A percentile compares a stretch with the other conserved stretches of the same genome.
Conservation (phyloP, 768 basidiomycete species). For the Boletus subcaerulescens region DNA sequence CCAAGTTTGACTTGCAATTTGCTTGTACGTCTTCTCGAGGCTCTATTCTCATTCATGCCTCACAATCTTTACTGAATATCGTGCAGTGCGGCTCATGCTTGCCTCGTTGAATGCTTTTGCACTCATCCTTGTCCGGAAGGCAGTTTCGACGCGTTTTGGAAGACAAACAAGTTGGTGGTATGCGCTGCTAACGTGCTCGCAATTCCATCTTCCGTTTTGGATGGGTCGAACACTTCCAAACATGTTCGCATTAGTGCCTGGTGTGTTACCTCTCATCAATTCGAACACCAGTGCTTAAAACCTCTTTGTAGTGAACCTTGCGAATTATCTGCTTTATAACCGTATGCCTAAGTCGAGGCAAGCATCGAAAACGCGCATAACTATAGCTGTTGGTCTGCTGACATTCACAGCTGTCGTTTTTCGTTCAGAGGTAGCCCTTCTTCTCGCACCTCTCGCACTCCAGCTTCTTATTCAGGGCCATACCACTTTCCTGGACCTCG, state of each 20-base stretch:
- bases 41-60: not conserved
- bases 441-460: conserved; percentile 60
- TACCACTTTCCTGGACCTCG: conserved; percentile 40
- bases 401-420: conserved; percentile 68
- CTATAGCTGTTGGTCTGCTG: conserved; percentile 54
- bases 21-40: conserved; percentile 45
- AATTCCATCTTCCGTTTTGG: conserved; percentile 94
- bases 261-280: conserved; percentile 39
- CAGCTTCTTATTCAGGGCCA: conserved; percentile 47
- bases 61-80: not conserved
- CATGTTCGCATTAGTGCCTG: conserved; percentile 82
- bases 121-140: conserved; percentile 61
- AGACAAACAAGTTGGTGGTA: conserved; percentile 54
- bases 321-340: conserved; percentile 47
- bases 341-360: conserved; percentile 37
- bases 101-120: conserved; percentile 61
- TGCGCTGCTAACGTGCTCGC: conserved; percentile 66
- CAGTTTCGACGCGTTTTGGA: conserved; percentile 65
- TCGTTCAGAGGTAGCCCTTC: conserved; percentile 72
- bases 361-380: conserved; percentile 35
- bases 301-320: conserved; percentile 47
- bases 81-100: conserved; percentile 69
- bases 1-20: conserved; percentile 71
- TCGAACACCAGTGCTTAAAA: not conserved
- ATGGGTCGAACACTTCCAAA: conserved; percentile 93